Base-by-base conservation (phyloP, 192 early-diverging fungal species). In the Dissophora ornata region DNA sequence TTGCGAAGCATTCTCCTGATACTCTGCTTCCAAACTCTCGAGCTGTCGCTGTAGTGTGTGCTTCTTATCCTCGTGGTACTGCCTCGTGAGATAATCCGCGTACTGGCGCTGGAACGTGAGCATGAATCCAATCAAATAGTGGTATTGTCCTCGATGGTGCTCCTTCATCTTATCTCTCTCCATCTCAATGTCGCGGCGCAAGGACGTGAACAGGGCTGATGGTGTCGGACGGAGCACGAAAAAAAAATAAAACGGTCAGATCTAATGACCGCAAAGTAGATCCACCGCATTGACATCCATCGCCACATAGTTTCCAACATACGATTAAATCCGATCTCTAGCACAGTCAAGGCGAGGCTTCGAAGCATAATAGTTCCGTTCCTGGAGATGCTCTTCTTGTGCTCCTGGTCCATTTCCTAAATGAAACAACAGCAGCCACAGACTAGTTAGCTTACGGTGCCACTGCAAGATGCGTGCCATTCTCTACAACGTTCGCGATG, bases 271-370 rank as follows among this genome's bases (percentile, higher is more conserved):
- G 9, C 19, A 9, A 19, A 32, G 18, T 8, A 8, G 7, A 33
- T 16, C 34, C 16, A 18, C 24, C 10, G 21, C 30, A n/a, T n/a
- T n/a, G n/a, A n/a, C n/a, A n/a, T n/a, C 18, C 4, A 26, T 11
- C 25, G 19, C 4, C n/a, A 11, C 15, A 21, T 16, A 2, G 24
- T 19, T 13, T 16, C 10, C 24, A 26, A 21, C 32, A 21, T 83
- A 84, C 84, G 62, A 68, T 86, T 86, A 64, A 82, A 86, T 41
- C 82, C 80, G 11, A 61, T 69, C 52, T 84, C 75, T 48, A 83
- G 13, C 45, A 86, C 44, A 8, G 54, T 62, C 41, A 64, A 61
- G 1, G 80, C 63, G 6, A 79, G 56, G 18, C 52, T 47, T 10
- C 65, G 66, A 2, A 86, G 28, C 4, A 34, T 34, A 8, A 19